Evolutionary conservation across 2,329 filamentous ascomycete genomes (phyloP), one percentile per base, ranked within the genome.

Genomic region (Albophoma yamanashiensis): DNA sequence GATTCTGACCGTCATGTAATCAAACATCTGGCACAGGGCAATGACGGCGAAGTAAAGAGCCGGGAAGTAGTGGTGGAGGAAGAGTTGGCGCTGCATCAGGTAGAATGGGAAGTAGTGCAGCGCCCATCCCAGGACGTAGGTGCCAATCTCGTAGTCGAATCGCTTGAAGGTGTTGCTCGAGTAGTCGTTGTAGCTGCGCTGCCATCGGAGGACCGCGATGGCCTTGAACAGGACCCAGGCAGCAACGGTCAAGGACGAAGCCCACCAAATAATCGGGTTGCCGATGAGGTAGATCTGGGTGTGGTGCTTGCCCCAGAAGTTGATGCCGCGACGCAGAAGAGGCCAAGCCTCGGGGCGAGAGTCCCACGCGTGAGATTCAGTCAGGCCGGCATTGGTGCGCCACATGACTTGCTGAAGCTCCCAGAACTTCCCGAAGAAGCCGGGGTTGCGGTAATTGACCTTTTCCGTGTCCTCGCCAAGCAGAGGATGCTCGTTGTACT

Each of bases 61-160:
- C 0, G 94, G 94, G 76, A 99, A 94, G 75, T 99, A 99, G 78
- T 99, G 94, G 75, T 99, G 94, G 63, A 99, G 81, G 82, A 99
- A 99, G 42, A 99, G 86, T 76, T 99, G 94, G 67, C 94, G 92
- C 72, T 94, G 87, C 94, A 99, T 97, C 61, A 99, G 83, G 79
- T 87, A 99, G 79, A 99, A 99, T 14, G 94, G 94, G 81, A 99
- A 97, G 79, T 97, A 99, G 76, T 99, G 94, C 74, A 99, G 88
- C 56, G 90, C 91, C 94, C 94, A 99, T 66, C 89, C 94, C 11
- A 99, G 83, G 39, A 97, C 89, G 22, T 86, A 91, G 58, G 87
- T 91, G 63, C 94, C 94, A 62, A 97, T 85, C 75, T 99, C 94
- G 71, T 97, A 97, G 75, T 97, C 94, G 73, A 97, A 99, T 60